phyloP scores from a whole-genome alignment of 306 rosid species.

The Prinsepia uniflora region DNA sequence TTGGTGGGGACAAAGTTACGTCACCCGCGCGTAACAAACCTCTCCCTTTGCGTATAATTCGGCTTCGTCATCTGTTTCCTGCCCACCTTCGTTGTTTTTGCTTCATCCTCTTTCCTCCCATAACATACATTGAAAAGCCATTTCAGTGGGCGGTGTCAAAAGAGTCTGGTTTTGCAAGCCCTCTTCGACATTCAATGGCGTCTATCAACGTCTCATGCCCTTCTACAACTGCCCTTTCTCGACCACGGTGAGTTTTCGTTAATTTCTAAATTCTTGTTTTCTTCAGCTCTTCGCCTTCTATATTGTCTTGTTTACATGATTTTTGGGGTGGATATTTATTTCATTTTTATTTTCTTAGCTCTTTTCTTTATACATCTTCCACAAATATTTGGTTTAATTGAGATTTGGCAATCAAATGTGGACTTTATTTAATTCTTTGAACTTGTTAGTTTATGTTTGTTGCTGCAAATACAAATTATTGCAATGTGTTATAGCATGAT shows the following conservation, averaged over 20 bases:
- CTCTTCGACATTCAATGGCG: constrained; percentile 35
- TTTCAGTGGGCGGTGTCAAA: constrained; percentile 12
- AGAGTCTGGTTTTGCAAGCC: background rate
- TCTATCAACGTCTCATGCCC: constrained; percentile 53
- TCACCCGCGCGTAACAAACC: constrained; percentile 8
- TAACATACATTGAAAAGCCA: background rate
- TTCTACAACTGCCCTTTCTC: constrained; percentile 49
- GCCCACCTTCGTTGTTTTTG: background rate
- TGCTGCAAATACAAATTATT: background rate
- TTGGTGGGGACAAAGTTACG: background rate
- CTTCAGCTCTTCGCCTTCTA: background rate
- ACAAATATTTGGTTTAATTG: background rate
- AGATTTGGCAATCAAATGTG: background rate
- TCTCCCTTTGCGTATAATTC: background rate
- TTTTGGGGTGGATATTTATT: background rate
- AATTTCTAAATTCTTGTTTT: background rate
- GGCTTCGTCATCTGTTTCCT: constrained; percentile 25
- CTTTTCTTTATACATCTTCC: background rate
- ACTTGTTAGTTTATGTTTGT: background rate
- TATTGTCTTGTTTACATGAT: too few species aligned
- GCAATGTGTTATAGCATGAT: background rate
- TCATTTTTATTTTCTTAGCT: background rate
- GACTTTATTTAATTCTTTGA: background rate
- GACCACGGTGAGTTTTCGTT: constrained; percentile 34
- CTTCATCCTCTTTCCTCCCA: background rate